These are phyloP conservation scores for Quercus tomentella DNA, from an alignment of 331 rosid genomes.

Conservation along the genomic window DNA sequence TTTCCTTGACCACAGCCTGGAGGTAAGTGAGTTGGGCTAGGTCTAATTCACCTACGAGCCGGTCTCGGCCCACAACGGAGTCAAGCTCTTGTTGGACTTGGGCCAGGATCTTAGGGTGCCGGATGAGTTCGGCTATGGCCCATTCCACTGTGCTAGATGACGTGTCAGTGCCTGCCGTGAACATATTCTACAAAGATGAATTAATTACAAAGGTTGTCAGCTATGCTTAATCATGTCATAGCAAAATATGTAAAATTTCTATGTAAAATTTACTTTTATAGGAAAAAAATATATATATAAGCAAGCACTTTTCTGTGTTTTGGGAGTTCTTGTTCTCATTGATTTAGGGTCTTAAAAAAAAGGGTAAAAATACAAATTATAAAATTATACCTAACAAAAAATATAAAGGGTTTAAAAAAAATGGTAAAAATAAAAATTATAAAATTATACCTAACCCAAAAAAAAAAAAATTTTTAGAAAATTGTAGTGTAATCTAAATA, in stretches of 20 bases:
- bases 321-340: too few species aligned
- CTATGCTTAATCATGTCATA: not conserved
- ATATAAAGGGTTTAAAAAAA: too few species aligned
- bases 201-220: not conserved
- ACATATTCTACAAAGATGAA: slow-evolving; percentile 51
- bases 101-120: slow-evolving; percentile 44
- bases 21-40: slow-evolving; percentile 46
- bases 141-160: slow-evolving; percentile 84
- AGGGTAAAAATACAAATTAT: too few species aligned
- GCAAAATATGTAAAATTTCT: not conserved
- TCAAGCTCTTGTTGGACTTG: slow-evolving; percentile 63
- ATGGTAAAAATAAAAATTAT: too few species aligned
- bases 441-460: too few species aligned
- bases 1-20: slow-evolving; percentile 75
- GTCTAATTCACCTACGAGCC: slow-evolving; percentile 50
- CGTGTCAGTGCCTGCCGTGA: slow-evolving; percentile 78
- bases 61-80: slow-evolving; percentile 46
- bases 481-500: too few species aligned
- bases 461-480: too few species aligned
- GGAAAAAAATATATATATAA: too few species aligned
- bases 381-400: too few species aligned
- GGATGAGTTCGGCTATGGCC: slow-evolving; percentile 62
- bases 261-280: too few species aligned
- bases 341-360: too few species aligned
- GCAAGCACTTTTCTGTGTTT: too few species aligned